Evolutionary conservation across 345 rosid genomes (phyloP), one percentile per base, ranked within the genome.

Genomic region (Salix udensis): DNA sequence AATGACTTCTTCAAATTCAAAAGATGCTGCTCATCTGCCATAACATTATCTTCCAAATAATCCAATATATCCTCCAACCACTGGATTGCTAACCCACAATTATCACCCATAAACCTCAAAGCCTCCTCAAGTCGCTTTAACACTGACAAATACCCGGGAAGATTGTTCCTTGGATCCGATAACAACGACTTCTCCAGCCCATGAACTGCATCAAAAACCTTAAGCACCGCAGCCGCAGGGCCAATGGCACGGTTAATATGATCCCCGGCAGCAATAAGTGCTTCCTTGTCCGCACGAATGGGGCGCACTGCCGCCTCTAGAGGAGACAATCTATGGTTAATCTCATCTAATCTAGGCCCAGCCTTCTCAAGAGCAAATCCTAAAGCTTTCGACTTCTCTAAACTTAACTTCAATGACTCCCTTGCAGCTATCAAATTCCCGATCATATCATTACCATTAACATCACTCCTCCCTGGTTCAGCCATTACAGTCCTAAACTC

Each of bases 1-100:
- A 96, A 80, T 0, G 87, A 89, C 65, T 82, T 89, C 88, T 92
- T 96, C 85, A 94, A 70, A 79, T 81, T 90, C 7, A 77, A 86
- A 77, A 96, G 90, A 72, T 91, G 94, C 82, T 78, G 82, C 50
- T 86, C 87, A 84, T 94, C 98, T 1, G 97, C 99, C 74, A 96
- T 89, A 4, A 46, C 76, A 74, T 96, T 91, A 80, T 96, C 97
- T 82, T 90, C 97, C 84, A 96, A 76, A 79, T 92, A 96, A 93
- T 96, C 99, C 28, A 96, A 91, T 44, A 96, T 96, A 82, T 96
- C 99, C 84, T 94, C 98, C 86, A 96, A 77, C 99, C 99, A 96
- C 87, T 96, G 98, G 61, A 96, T 85, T 53, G 99, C 99, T 79
- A 96, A 87, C 48, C 95, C 98, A 58, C 97, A 96, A 79, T 96